Percentiles rank a stretch among this genome's conserved stretches.
These are phyloP conservation scores for Amesomyces nigricolor DNA, from an alignment of 2,329 filamentous ascomycete genomes.

Conservation along the genomic window DNA sequence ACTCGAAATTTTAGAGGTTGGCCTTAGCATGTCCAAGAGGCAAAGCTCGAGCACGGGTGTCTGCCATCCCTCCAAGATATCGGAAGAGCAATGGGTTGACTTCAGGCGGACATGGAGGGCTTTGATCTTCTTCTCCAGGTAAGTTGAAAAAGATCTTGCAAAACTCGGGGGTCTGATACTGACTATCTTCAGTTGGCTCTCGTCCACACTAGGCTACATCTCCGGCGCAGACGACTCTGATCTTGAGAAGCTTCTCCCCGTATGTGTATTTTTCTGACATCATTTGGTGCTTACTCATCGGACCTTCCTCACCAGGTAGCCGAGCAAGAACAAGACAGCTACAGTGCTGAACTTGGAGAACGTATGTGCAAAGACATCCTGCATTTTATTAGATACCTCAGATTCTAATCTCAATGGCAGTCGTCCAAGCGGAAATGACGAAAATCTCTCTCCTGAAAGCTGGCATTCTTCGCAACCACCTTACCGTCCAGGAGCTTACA, in stretches of 20 bases:
- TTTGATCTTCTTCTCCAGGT: constrained; percentile 30
- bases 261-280: background rate
- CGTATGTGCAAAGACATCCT: constrained; percentile 17
- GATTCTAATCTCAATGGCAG: constrained; percentile 10
- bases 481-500: constrained; percentile 28
- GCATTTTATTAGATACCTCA: background rate
- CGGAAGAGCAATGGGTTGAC: constrained; percentile 19
- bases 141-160: background rate
- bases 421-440: constrained; percentile 29
- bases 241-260: constrained; percentile 22
- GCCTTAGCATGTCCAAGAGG: constrained; percentile 26
- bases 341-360: constrained; percentile 22
- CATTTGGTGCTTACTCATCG: background rate
- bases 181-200: constrained; percentile 28
- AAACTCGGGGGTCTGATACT: background rate
- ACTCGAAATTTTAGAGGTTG: constrained; percentile 22
- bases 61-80: constrained; percentile 8
- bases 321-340: constrained; percentile 23
- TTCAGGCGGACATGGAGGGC: constrained; percentile 29
- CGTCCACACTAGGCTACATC: constrained; percentile 29
- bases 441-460: constrained; percentile 30
- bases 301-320: constrained; percentile 19
- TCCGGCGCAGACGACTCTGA: constrained; percentile 25
- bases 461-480: constrained; percentile 29
- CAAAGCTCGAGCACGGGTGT: constrained; percentile 21